phyloP scores from a whole-genome alignment of 148 eudicot species.

The Cornus kousa region DNA sequence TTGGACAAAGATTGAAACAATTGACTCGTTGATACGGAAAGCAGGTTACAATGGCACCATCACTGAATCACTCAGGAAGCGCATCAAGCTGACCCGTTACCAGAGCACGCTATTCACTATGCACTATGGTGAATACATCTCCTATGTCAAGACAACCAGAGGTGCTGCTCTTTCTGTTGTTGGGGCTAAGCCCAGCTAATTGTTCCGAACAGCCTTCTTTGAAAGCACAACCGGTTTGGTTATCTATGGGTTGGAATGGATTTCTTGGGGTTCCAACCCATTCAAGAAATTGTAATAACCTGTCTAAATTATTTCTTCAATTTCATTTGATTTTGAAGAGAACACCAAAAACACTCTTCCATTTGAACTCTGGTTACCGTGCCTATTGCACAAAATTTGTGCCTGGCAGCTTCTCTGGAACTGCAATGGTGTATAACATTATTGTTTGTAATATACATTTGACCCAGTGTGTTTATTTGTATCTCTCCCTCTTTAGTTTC shows the following conservation, averaged over 20 bases:
- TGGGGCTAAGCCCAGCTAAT: slow-evolving; percentile 50
- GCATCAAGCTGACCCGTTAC: slow-evolving; percentile 72
- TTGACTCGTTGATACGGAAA: slow-evolving; percentile 80
- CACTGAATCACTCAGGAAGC: slow-evolving; percentile 62
- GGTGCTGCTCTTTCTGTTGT: slow-evolving; percentile 54
- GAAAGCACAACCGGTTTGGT: slow-evolving; percentile 13
- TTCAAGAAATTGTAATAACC: not conserved
- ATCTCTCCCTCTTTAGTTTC: too few relatives aligned
- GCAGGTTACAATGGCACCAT: slow-evolving; percentile 75
- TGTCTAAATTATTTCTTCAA: slow-evolving; percentile 17
- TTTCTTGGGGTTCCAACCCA: slow-evolving; percentile 13
- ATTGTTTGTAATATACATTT: not conserved
- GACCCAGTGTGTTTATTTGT: too few relatives aligned
- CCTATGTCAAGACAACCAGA: slow-evolving; percentile 62
- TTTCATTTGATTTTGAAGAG: slow-evolving; percentile 17
- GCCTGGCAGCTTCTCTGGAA: not conserved
- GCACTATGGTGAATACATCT: slow-evolving; percentile 66
- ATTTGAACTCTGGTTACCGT: too few relatives aligned
- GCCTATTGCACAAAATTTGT: not conserved
- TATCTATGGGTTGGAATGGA: slow-evolving; percentile 12
- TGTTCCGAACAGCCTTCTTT: not conserved
- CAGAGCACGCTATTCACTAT: slow-evolving; percentile 82
- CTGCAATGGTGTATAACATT: slow-evolving; percentile 4
- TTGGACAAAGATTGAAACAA: slow-evolving; percentile 80
- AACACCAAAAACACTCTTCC: not conserved